Evolutionary conservation across 805 yeast species (phyloP), one percentile per base, ranked within the genome.

Genomic region (Dipodascopsis tothii): DNA sequence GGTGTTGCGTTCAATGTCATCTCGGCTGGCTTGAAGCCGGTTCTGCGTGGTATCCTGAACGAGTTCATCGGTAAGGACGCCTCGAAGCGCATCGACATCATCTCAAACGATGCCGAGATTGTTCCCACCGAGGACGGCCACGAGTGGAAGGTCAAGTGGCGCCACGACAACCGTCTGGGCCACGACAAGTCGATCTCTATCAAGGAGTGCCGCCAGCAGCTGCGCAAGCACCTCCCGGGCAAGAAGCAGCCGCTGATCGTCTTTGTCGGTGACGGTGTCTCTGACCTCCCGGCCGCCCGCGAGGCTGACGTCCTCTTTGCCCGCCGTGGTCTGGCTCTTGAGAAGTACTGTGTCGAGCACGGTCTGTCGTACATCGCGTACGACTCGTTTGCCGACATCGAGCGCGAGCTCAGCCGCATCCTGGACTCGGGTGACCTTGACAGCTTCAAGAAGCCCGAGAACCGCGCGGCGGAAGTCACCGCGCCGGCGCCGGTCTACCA

Each of bases 181-280:
- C 72, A 68, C 52, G 72, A 68, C 54, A 68, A 68, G 64, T 67
- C 72, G 21, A 54, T 50, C 35, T 63, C 70, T 4, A 60, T 68
- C 46, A 54, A 59, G 44, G 71, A 68, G 47, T 66, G 65, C 60
- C 56, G 62, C 23, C 39, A 42, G 4, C 48, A 41, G 20, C 45
- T 47, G 38, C 42, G 51, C 33, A 49, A 49, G 40, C 51, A 46
- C 18, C 47, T 48, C 5, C 57, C 56, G 3, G 53, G 45, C 28
- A 45, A 43, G 35, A 40, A 43, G 20, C 21, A 39, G 23, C 80
- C 81, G 0, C 61, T 73, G 42, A 56, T 77, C 22, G 62, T 62
- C 9, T 76, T 78, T 25, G 65, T 77, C 46, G 81, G 82, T 6
- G 73, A 75, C 33, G 83, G 83, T 3, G 72, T 76, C 22, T 68